Evolutionary conservation across 768 basidiomycete species (phyloP), one percentile per base, ranked within the genome.

Genomic region (Kwoniella shandongensis): DNA sequence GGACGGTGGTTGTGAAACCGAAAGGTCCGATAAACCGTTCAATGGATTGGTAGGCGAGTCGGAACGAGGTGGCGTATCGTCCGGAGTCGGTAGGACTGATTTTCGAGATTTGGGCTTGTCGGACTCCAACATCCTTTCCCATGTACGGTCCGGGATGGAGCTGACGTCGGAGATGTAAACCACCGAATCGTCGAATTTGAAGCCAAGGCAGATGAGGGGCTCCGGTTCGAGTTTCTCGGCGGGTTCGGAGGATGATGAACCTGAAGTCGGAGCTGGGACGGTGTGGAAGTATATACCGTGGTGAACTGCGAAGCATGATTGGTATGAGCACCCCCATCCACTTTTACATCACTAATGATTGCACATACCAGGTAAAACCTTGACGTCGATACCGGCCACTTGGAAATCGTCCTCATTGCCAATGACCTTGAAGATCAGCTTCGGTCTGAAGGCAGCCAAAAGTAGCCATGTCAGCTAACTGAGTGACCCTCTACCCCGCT

Each of bases 151-250:
- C 1, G 91, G 90, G 52, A 94, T 88, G 64, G 82, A 77, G 8
- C 87, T 89, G 39, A 86, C 88, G 73, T 96, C 92, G 25, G 87
- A 86, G 57, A 94, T 80, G 78, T 93, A 93, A 13, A 84, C 79
- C 44, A 93, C 76, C 27, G 81, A 77, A 32, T 86, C 79, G 65
- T 86, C 82, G 44, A 80, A 78, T 54, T 78, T 63, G 72, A 76
- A 78, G 3, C 72, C 70, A 17, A 75, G 68, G 51, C 76, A 78
- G 38, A 71, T 74, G 39, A 77, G 69, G 3, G 75, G 75, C 44
- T 69, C 51, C 8, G 67, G 68, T 11, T 62, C 57, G 29, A 63
- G 59, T 40, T 57, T 44, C 55, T 27, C 13, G 57, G 23, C 18
- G 51, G 62, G 12, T 49, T 44, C 4, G 44, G 44, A 25, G 13